phyloP scores from a whole-genome alignment of 2,329 filamentous ascomycete species.

The Tolypocladium amazonense region DNA sequence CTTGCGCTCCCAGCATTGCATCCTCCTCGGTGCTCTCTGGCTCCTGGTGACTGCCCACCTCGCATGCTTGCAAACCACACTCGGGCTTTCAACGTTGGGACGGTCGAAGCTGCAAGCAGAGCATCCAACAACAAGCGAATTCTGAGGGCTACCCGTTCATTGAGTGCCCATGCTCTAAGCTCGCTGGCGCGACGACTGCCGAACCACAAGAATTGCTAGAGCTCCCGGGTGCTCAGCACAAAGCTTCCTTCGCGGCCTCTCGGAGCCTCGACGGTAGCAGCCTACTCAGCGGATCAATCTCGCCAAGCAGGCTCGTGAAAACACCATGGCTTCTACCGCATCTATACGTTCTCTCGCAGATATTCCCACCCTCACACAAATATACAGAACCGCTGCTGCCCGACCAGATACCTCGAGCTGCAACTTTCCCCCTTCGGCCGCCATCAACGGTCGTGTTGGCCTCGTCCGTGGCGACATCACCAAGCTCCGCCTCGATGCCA shows the following conservation, averaged over 20 bases:
- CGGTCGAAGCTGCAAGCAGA: not conserved
- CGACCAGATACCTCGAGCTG: constrained; percentile 3
- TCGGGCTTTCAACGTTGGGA: not conserved
- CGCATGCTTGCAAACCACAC: too few relatives aligned
- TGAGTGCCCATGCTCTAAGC: not conserved
- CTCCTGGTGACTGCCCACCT: not conserved
- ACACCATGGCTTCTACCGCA: not conserved
- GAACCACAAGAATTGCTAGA: not conserved
- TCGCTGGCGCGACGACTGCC: not conserved
- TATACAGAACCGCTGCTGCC: constrained; percentile 41
- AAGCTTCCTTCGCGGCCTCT: too few relatives aligned
- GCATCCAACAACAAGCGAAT: not conserved
- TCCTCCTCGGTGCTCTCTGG: not conserved
- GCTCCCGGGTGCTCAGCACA: not conserved
- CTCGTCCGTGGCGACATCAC: constrained; percentile 75
- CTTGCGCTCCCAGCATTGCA: not conserved
- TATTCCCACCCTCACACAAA: constrained; percentile 51
- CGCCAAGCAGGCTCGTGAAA: not conserved
- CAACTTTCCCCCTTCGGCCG: constrained; percentile 28
- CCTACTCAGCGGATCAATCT: not conserved
- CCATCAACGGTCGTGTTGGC: constrained; percentile 60
- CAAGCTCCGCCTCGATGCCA: constrained; percentile 62
- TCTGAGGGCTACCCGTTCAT: not conserved
- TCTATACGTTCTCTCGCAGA: constrained; percentile 31
- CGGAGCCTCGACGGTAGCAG: not conserved